phyloP scores from a whole-genome alignment of 768 basidiomycete species.

The Omphalotus guepiniiformis region DNA sequence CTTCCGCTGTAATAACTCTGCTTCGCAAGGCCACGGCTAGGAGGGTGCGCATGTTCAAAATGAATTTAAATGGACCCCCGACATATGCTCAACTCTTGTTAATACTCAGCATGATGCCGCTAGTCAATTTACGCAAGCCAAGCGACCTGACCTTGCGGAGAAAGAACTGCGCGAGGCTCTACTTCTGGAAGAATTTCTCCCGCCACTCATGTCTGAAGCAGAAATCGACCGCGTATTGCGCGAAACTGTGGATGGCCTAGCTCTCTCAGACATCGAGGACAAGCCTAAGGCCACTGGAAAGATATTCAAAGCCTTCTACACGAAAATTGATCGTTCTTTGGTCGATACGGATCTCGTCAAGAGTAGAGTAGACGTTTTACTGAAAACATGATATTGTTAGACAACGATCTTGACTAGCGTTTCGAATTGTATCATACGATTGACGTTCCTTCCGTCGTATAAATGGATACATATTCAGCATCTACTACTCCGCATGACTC shows the following conservation, averaged over 20 bases:
- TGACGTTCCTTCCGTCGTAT: not conserved
- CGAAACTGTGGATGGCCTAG: conserved; percentile 17
- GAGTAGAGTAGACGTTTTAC: conserved; percentile 39
- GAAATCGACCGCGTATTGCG: conserved; percentile 51
- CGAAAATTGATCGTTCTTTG: conserved; percentile 50
- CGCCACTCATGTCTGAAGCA: conserved; percentile 51
- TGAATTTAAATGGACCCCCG: not conserved
- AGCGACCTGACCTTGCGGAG: conserved; percentile 61
- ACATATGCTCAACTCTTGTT: conserved; percentile 3
- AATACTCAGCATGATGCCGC: conserved; percentile 53
- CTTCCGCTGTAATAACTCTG: conserved; percentile 46
- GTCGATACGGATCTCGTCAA: conserved; percentile 59
- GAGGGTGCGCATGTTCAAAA: conserved; percentile 45
- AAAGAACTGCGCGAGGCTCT: conserved; percentile 57
- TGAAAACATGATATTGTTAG: too few relatives aligned
- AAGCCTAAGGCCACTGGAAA: conserved; percentile 35
- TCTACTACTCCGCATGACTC: too few relatives aligned
- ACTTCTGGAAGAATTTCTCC: conserved; percentile 52
- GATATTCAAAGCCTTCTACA: conserved; percentile 63
- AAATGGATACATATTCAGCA: not conserved
- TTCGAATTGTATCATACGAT: too few relatives aligned
- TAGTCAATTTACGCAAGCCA: conserved; percentile 48
- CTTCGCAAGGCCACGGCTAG: conserved; percentile 54
- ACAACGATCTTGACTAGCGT: too few relatives aligned
- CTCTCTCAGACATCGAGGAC: conserved; percentile 15